Evolutionary conservation across 2,329 filamentous ascomycete species (phyloP).

Genomic region (Colletotrichum noveboracense): DNA sequence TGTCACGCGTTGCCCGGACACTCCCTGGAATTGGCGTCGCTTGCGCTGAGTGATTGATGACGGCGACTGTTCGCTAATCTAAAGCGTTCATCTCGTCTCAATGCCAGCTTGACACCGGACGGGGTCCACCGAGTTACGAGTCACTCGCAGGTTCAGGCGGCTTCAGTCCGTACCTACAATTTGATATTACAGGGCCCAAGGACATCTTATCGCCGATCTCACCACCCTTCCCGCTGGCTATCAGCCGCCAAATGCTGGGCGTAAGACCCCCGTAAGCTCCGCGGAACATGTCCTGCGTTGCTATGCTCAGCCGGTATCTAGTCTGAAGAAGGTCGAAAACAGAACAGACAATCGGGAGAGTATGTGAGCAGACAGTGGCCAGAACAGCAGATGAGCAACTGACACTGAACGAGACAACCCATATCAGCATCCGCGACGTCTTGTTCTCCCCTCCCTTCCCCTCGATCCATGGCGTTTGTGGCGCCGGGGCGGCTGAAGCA

Average conservation of each 20-base stretch:
- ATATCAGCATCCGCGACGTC: neutral
- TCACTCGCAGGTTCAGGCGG: neutral
- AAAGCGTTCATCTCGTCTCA: conserved; percentile 1
- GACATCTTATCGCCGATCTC: conserved; percentile 4
- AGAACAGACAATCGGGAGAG: neutral
- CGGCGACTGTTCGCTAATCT: neutral
- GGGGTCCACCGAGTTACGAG: neutral
- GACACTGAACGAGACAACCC: neutral
- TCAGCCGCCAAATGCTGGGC: neutral
- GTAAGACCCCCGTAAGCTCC: neutral
- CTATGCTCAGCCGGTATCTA: neutral
- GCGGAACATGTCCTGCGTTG: neutral
- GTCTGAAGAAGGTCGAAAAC: neutral
- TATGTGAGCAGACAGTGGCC: neutral
- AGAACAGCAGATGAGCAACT: neutral
- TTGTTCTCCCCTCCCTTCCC: neutral
- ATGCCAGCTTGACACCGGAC: neutral
- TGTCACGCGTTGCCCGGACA: neutral
- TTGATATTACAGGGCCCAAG: neutral
- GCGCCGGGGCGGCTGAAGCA: conserved; percentile 13
- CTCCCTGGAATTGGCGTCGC: neutral
- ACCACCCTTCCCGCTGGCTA: neutral
- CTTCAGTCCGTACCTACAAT: neutral
- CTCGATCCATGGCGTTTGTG: conserved; percentile 3
- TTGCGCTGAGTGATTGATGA: neutral